These are phyloP conservation scores for Nothophaeocryptopus gaeumannii DNA, from an alignment of 2,329 filamentous ascomycete species.

Conservation along the genomic window DNA sequence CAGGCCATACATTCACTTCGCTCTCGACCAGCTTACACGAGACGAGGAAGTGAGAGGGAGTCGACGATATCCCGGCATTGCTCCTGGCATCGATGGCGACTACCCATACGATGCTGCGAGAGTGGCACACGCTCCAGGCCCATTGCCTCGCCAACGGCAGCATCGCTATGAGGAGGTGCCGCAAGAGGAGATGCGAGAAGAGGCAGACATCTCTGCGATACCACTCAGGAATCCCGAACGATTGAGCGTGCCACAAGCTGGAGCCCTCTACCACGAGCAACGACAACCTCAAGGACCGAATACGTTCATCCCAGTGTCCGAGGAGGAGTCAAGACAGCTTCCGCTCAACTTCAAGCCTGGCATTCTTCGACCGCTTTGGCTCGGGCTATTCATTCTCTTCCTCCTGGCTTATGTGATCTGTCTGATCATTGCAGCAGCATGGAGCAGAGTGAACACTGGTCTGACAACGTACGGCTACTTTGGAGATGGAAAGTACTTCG, in stretches of 20 bases:
- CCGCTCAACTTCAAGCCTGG: conserved; percentile 67
- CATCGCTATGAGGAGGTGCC: conserved; percentile 24
- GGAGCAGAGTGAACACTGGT: conserved; percentile 61
- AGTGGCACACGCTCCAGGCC: conserved; percentile 12
- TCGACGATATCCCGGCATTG: conserved; percentile 45
- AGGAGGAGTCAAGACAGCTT: conserved; percentile 27
- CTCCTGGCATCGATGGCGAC: conserved; percentile 21
- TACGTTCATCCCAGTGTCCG: conserved; percentile 34
- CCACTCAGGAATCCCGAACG: conserved; percentile 20
- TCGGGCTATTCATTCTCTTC: conserved; percentile 59
- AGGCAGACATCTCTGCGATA: conserved; percentile 13
- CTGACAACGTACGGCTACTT: conserved; percentile 67
- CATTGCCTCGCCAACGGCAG: conserved; percentile 12
- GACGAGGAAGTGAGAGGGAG: conserved; percentile 62
- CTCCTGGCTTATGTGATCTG: conserved; percentile 69
- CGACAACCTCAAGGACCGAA: conserved; percentile 22
- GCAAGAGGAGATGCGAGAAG: conserved; percentile 21
- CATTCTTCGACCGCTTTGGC: conserved; percentile 65
- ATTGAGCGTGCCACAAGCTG: conserved; percentile 6
- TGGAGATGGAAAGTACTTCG: conserved; percentile 73
- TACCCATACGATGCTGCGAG: conserved; percentile 21
- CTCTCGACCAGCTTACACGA: conserved; percentile 79
- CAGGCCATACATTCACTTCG: conserved; percentile 83
- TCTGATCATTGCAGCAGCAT: conserved; percentile 70
- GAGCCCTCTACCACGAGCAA: conserved; percentile 1